A percentile compares a stretch with the other conserved stretches of the same genome.
Evolutionary conservation across 805 yeast genomes (phyloP).

Genomic region (Candida michaelii): DNA sequence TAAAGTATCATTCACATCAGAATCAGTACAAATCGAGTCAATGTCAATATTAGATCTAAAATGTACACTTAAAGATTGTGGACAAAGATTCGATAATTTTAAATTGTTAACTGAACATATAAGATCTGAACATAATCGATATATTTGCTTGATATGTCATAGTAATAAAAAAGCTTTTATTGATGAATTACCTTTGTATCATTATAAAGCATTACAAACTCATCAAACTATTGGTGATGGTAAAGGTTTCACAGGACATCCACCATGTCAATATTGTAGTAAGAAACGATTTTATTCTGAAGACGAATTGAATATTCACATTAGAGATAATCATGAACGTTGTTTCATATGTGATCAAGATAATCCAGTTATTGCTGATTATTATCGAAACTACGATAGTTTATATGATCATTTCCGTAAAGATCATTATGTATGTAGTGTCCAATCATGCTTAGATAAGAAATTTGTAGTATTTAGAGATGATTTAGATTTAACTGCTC

Average conservation of each 20-base stretch:
- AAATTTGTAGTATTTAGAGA: constrained; percentile 90
- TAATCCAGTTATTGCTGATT: constrained; percentile 56
- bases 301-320: constrained; percentile 81
- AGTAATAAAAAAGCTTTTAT: constrained; percentile 76
- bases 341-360: constrained; percentile 86
- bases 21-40: constrained; percentile 48
- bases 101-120: constrained; percentile 66
- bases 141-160: constrained; percentile 75
- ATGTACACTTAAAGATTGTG: constrained; percentile 52
- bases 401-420: constrained; percentile 71
- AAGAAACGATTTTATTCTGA: constrained; percentile 78
- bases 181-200: constrained; percentile 62
- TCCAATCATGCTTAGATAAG: constrained; percentile 77
- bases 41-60: constrained; percentile 49
- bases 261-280: constrained; percentile 78
- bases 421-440: constrained; percentile 76
- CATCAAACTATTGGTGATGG: constrained; percentile 78
- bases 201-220: constrained; percentile 57
- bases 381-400: constrained; percentile 73
- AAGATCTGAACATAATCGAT: constrained; percentile 58
- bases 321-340: constrained; percentile 80
- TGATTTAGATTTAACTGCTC: constrained; percentile 83
- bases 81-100: constrained; percentile 45
- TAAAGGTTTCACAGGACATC: constrained; percentile 84
- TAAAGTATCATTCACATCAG: constrained; percentile 61